phyloP scores from a whole-genome alignment of 1,139 yeast genomes.

The Hemisphaericaspora lyxosophila region DNA sequence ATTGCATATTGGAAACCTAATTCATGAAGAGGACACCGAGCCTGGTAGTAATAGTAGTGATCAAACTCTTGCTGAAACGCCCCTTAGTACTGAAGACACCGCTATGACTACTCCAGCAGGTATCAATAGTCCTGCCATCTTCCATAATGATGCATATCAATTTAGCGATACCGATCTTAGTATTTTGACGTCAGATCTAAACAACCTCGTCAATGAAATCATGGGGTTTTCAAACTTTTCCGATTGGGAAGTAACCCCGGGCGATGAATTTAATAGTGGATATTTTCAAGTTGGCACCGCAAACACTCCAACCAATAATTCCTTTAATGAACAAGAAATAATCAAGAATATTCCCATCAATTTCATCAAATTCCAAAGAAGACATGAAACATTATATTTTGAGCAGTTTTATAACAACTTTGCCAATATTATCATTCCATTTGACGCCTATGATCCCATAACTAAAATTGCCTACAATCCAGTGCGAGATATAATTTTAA shows the following conservation, averaged over 20 bases:
- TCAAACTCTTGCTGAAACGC: too few species aligned
- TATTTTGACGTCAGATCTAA: conserved; percentile 30
- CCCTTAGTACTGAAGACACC: too few species aligned
- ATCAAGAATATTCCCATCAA: conserved; percentile 15
- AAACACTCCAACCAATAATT: too few species aligned
- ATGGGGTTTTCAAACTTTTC: conserved; percentile 22
- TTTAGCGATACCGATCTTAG: conserved; percentile 23
- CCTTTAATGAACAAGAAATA: too few species aligned
- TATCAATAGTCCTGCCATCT: background rate
- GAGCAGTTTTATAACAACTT: conserved; percentile 55
- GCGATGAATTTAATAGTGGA: too few species aligned
- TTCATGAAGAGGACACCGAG: background rate
- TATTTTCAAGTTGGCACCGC: conserved; percentile 1
- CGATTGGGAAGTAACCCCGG: too few species aligned
- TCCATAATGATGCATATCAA: conserved; percentile 6
- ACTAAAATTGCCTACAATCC: conserved; percentile 39
- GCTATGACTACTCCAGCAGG: background rate
- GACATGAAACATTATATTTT: conserved; percentile 46
- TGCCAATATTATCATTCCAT: conserved; percentile 55
- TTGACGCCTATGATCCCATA: conserved; percentile 39
- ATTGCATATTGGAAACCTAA: conserved; percentile 12
- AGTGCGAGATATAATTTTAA: conserved; percentile 55
- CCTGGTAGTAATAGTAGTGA: too few species aligned
- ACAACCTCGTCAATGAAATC: conserved; percentile 32
- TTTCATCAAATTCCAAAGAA: conserved; percentile 31